Percentiles rank a stretch among this genome's conserved stretches.
These are phyloP conservation scores for Entomortierella beljakovae DNA, from an alignment of 192 early-diverging fungal genomes.

Conservation along the genomic window DNA sequence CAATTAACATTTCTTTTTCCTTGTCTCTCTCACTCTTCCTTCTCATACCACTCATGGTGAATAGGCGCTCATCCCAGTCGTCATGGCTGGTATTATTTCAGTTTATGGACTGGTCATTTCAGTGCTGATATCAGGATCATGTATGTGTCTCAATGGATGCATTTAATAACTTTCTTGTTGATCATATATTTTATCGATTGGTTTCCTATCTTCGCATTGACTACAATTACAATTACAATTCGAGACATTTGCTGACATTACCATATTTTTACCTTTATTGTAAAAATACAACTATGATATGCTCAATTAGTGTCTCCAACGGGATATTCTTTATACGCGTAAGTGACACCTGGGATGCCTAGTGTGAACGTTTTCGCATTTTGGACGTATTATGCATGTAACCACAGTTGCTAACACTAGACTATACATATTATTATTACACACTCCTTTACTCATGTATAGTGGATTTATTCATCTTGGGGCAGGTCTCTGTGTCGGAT, in stretches of 20 bases:
- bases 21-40: not conserved
- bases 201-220: too few species aligned
- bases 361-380: too few species aligned
- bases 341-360: slow-evolving; percentile 23
- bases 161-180: too few species aligned
- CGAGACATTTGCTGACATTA: not conserved
- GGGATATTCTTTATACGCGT: slow-evolving; percentile 58
- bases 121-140: slow-evolving; percentile 86
- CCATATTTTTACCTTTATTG: slow-evolving; percentile 1
- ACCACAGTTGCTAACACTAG: too few species aligned
- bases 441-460: slow-evolving; percentile 25
- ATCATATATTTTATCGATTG: too few species aligned
- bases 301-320: slow-evolving; percentile 17
- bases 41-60: too few species aligned
- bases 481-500: slow-evolving; percentile 92
- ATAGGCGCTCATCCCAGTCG: slow-evolving; percentile 90
- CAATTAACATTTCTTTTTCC: not conserved
- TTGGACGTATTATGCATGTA: too few species aligned
- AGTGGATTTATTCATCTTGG: slow-evolving; percentile 93
- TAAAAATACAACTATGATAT: not conserved
- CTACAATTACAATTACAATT: too few species aligned
- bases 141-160: slow-evolving; percentile 65
- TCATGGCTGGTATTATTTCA: slow-evolving; percentile 99
- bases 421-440: too few species aligned
- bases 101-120: slow-evolving; percentile 98